Evolutionary conservation across 805 yeast genomes (phyloP), one percentile per base, ranked within the genome.

Genomic region (Cyberlindnera xishuangbannaensis): DNA sequence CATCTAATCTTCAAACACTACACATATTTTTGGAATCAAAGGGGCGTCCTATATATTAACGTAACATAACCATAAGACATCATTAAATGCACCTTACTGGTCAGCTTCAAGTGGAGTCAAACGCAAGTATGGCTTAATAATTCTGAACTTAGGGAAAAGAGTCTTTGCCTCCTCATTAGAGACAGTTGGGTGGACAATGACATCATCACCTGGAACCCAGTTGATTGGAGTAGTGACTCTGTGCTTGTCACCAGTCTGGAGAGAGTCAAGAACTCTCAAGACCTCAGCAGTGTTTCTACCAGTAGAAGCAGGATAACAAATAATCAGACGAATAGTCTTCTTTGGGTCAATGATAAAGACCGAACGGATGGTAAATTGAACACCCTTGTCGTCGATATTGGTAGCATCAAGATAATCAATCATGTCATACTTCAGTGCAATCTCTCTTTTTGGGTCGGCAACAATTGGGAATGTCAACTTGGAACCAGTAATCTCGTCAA

Each of bases 211-310:
- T 26, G 72, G 75, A 43, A 72, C 71, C 87, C 86, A 79, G 64
- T 79, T 74, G 37, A 74, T 71, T 35, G 87, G 86, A 18, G 86
- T 79, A 34, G 79, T 78, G 40, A 78, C 60, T 42, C 77, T 73
- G 60, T 71, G 59, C 48, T 65, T 61, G 51, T 78, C 86, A 40
- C 78, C 70, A 38, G 71, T 65, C 57, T 79, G 85, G 50, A 80
- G 66, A 15, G 85, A 76, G 56, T 79, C 86, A 45, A 79, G 65
- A 28, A 74, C 81, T 58, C 87, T 64, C 53, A 80, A 65, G 25
- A 79, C 76, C 56, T 79, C 87, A 32, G 84, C 80, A 16, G 86
- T 75, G 67, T 79, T 79, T 64, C 87, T 69, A 43, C 87, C 86
- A 25, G 81, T 73, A 9, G 83, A 74, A 26, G 85, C 81, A 25